Percentiles rank a stretch among this genome's conserved stretches.
phyloP scores from a whole-genome alignment of 2,329 filamentous ascomycete species.

The Plectosphaerella sp. region DNA sequence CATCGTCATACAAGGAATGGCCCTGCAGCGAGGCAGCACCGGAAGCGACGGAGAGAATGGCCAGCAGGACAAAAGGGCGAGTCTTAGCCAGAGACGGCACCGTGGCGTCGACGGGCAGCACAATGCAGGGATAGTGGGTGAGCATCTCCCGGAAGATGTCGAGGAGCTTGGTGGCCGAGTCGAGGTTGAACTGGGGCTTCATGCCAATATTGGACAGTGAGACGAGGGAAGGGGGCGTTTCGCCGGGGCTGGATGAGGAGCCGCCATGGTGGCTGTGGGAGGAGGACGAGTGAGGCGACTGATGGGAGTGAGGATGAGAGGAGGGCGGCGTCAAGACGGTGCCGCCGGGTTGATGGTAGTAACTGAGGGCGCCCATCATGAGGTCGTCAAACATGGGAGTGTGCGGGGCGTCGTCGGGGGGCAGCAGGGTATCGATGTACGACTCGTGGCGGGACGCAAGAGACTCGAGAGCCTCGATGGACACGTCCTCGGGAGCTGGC shows the following conservation, averaged over 20 bases:
- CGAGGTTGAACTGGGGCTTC: conserved; percentile 50
- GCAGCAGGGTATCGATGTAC: conserved; percentile 35
- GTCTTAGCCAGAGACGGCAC: conserved; percentile 38
- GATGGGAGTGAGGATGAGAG: background rate
- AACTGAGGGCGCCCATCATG: background rate
- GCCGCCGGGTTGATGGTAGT: conserved; percentile 3
- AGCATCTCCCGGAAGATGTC: conserved; percentile 38
- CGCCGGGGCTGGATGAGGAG: conserved; percentile 11
- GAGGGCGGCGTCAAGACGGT: conserved; percentile 5
- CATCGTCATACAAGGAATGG: conserved; percentile 50
- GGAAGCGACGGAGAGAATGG: conserved; percentile 47
- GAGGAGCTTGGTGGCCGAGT: conserved; percentile 44
- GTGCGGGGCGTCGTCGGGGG: conserved; percentile 13
- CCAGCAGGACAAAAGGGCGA: conserved; percentile 49
- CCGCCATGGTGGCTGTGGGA: conserved; percentile 2
- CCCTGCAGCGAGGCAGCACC: conserved; percentile 43
- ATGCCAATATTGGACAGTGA: conserved; percentile 35
- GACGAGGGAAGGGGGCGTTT: conserved; percentile 23
- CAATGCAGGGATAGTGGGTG: conserved; percentile 37
- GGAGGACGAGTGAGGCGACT: conserved; percentile 13
- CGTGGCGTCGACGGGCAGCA: conserved; percentile 32
- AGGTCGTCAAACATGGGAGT: conserved; percentile 3
- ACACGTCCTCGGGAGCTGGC: conserved; percentile 25
- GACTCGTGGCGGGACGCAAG: conserved; percentile 38
- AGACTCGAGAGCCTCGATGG: conserved; percentile 24